Evolutionary conservation across 192 early-diverging fungal genomes (phyloP), one percentile per base, ranked within the genome.

Genomic region (Entomortierella parvispora): DNA sequence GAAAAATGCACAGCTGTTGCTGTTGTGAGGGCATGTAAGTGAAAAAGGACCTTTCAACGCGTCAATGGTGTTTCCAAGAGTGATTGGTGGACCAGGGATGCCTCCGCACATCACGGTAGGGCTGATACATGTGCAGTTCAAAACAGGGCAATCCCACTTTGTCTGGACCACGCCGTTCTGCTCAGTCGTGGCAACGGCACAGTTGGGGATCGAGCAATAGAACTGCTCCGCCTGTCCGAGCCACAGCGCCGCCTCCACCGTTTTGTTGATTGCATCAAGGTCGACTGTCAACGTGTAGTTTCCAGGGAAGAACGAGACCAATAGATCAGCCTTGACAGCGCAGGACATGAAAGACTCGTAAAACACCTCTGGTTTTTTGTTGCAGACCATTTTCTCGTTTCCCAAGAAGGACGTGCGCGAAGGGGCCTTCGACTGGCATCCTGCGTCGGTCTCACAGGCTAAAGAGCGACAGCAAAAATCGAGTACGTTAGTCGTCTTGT

Each of bases 31-130:
- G 59, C 89, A 90, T 5, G 71, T 80, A 48, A 88, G 77, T 3
- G 45, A 58, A n/a, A 83, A 68, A 0, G 48, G 67, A 10, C 87
- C 87, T 20, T 60, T 68, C 2, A 87, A 81, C 3, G 42, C 17
- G 54, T 82, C 63, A 23, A 90, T 46, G 0, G 70, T 34, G 11
- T 55, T 48, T 10, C 65, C 71, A 20, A 90, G 37, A 46, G 84
- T 70, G 31, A 87, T 40, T 14, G 55, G 43, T 0, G 61, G 61
- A 4, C 83, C 82, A 25, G 72, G 53, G 53, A 62, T 25, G 31
- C 85, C 85, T 12, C 89, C 87, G 58, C 89, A 90, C 56, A 90
- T 85, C 1, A 72, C 25, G 9, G 81, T 78, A 4, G 80, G 76
- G 25, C 58, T 60, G 40, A 76, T 37, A 59, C 89, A 90, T 15